phyloP scores from a whole-genome alignment of 169 alveolate species.

The Plasmodium blacklocki region DNA sequence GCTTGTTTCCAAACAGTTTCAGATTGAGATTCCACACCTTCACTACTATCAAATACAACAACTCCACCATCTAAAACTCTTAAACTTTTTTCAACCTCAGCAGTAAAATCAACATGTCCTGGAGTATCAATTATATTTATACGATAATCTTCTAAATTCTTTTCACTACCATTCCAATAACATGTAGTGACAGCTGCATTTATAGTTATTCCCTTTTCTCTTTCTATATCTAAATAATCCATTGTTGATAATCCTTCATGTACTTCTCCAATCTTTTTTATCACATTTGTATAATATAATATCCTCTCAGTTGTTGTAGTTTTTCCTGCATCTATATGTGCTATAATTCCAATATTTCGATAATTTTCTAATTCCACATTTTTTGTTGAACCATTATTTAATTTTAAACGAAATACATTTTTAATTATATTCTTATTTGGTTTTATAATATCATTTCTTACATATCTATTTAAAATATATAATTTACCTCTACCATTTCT shows the following conservation, averaged over 20 bases:
- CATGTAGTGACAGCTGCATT: constrained; percentile 97
- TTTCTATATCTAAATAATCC: constrained; percentile 97
- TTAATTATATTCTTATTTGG: background rate
- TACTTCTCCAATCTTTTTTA: constrained; percentile 89
- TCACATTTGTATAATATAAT: constrained; percentile 94
- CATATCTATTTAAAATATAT: constrained; percentile 8
- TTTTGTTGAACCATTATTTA: constrained; percentile 27
- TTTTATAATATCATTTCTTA: background rate
- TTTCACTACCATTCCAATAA: constrained; percentile 91
- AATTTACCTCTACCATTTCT: background rate
- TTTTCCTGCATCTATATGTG: constrained; percentile 99
- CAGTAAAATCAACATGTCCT: constrained; percentile 97
- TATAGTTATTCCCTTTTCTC: constrained; percentile 97
- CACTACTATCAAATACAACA: constrained; percentile 96
- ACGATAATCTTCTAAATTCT: constrained; percentile 85
- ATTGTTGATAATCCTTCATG: constrained; percentile 94
- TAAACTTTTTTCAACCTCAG: constrained; percentile 94
- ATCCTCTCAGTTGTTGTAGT: constrained; percentile 97
- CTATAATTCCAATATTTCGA: constrained; percentile 95
- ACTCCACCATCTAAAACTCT: constrained; percentile 98
- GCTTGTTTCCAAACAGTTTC: constrained; percentile 97
- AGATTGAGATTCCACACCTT: constrained; percentile 97
- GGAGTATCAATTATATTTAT: constrained; percentile 98
- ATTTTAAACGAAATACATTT: constrained; percentile 31
- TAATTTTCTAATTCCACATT: constrained; percentile 77